Conservation (phyloP, 306 rosid genomes). For the Myrica gale region DNA sequence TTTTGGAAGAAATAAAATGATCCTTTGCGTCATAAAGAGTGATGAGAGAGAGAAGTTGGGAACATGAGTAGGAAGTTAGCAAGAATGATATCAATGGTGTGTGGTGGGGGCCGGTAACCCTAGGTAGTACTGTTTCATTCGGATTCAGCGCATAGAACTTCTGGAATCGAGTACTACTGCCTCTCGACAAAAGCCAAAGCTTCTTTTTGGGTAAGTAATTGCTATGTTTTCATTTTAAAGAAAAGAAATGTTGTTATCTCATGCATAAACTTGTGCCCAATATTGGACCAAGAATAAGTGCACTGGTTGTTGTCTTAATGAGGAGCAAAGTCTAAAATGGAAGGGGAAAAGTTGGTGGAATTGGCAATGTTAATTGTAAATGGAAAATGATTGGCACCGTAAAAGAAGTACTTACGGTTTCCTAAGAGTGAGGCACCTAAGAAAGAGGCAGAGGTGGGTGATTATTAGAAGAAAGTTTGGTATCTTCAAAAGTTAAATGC, state of each 20-base stretch:
- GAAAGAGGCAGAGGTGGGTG: constrained; percentile 16
- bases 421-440: constrained; percentile 51
- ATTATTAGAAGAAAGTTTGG: constrained; percentile 39
- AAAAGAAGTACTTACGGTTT: constrained; percentile 38
- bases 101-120: constrained; percentile 36
- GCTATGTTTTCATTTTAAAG: not conserved
- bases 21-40: constrained; percentile 26
- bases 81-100: constrained; percentile 41
- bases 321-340: constrained; percentile 43
- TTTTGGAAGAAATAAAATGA: constrained; percentile 39
- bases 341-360: constrained; percentile 12
- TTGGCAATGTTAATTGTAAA: constrained; percentile 38
- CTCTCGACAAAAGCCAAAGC: constrained; percentile 5
- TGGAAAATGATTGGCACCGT: constrained; percentile 48
- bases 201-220: constrained; percentile 19
- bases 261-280: constrained; percentile 28
- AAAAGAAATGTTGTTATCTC: constrained; percentile 25
- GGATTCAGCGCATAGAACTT: constrained; percentile 13
- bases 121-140: constrained; percentile 24
- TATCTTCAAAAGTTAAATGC: constrained; percentile 32
- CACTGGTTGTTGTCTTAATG: constrained; percentile 33
- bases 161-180: constrained; percentile 26
- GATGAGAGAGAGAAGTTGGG: constrained; percentile 2
- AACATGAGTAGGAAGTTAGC: constrained; percentile 48
- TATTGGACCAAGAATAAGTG: constrained; percentile 37